These are phyloP conservation scores for Trametes maxima DNA, from an alignment of 768 basidiomycete genomes.

Conservation along the genomic window DNA sequence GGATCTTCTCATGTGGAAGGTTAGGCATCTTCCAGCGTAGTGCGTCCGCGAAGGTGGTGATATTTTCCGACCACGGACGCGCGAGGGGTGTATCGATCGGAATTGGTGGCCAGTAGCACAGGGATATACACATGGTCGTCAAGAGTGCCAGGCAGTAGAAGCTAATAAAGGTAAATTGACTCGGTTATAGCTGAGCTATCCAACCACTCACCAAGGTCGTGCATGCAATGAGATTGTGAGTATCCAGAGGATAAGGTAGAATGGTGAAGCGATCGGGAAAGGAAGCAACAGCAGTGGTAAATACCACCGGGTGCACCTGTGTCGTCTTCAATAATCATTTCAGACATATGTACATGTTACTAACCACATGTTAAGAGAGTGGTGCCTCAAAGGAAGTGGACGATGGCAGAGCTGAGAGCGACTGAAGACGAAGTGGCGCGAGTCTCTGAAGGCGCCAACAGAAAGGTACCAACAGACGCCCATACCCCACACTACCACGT, in stretches of 20 bases:
- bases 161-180: constrained; percentile 38
- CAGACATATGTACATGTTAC: constrained; percentile 27
- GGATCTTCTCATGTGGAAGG: constrained; percentile 46
- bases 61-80: constrained; percentile 65
- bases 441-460: not conserved
- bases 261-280: constrained; percentile 78
- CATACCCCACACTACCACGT: not conserved
- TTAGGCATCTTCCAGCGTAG: constrained; percentile 45
- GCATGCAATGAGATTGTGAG: constrained; percentile 80
- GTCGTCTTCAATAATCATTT: not conserved
- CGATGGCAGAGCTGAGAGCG: not conserved
- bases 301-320: constrained; percentile 87
- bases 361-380: constrained; percentile 52
- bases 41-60: constrained; percentile 74
- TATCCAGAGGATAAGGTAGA: constrained; percentile 76
- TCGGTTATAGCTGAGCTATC: not conserved
- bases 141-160: constrained; percentile 88
- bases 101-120: constrained; percentile 89
- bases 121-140: constrained; percentile 80
- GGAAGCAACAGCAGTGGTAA: constrained; percentile 76
- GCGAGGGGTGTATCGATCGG: constrained; percentile 64
- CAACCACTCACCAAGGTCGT: constrained; percentile 69
- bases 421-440: not conserved
- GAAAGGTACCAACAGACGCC: not conserved
- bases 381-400: not conserved